Base-by-base conservation (phyloP, 2,329 filamentous ascomycete species). In the Nannizziopsis arthrosporioides region DNA sequence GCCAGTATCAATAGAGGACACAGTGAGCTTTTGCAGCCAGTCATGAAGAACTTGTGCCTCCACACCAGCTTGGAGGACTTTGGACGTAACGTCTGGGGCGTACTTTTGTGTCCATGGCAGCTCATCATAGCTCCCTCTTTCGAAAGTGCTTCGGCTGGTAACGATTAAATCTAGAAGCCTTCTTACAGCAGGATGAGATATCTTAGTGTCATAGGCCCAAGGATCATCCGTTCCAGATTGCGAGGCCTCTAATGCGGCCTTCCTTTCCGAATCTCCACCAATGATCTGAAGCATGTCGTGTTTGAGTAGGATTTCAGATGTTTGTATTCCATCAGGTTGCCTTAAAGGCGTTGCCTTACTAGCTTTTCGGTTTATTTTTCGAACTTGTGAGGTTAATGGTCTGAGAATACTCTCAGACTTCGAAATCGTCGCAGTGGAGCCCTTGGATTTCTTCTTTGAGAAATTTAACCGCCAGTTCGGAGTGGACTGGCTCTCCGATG, bases 41-140 rank as follows among this genome's bases (percentile, higher is more conserved):
- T 90, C 78, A 49, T 80, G 81, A 18, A 98, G 67, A 7, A 90
- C 68, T 1, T 72, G 59, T 1, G 80, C 79, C 62, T 95, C 86
- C 39, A 71, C 75, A 2, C 84, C 82, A 12, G 71, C 63, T 58
- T 95, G 89, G 9, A 98, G 70, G 1, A 96, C 81, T 50, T 90
- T 80, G 3, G 70, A 70, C 2, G 86, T 80, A 32, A 67, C 71
- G 19, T 64, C 67, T 0, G 92, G 92, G 0, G 84, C 78, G 65
- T 96, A 94, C 59, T 96, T 95, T 36, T 90, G 82, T 1, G 73
- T 64, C 92, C 92, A 98, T 7, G 78, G 67, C 22, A 75, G 67
- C 1, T 71, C 72, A 59, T 96, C 90, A 56, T 84, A 94, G 43
- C 74, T 75, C 7, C 81, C 84, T 53, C 70, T 76, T 61, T 98